Evolutionary conservation across 1,284 basidiomycete genomes (phyloP).

Genomic region (Ustilago nuda): DNA sequence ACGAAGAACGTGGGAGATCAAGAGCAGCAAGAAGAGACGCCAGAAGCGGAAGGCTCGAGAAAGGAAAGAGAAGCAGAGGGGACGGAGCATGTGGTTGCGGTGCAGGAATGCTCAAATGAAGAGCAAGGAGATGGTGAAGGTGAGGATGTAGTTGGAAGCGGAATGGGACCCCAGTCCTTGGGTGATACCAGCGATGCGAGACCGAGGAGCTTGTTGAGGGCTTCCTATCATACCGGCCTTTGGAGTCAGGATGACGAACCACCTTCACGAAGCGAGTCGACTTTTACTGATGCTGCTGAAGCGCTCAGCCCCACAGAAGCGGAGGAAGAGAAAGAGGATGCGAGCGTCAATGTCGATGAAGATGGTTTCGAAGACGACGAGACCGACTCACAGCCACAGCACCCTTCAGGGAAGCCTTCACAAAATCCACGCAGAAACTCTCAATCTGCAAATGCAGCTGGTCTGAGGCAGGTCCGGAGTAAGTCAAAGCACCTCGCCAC

Average conservation of each 20-base stretch:
- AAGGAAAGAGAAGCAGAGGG: no score
- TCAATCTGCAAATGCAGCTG: background rate
- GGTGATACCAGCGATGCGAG: background rate
- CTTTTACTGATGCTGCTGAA: conserved; percentile 5
- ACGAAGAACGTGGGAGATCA: background rate
- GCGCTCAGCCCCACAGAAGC: background rate
- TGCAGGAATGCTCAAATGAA: background rate
- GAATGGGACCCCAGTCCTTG: conserved; percentile 3
- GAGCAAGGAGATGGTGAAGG: background rate
- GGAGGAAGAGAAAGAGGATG: background rate
- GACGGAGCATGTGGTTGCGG: background rate
- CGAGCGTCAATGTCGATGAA: conserved; percentile 2
- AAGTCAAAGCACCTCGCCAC: conserved; percentile 26
- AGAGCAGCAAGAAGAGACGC: background rate
- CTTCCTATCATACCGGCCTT: conserved; percentile 46
- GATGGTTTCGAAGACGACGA: background rate
- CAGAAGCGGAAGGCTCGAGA: no score
- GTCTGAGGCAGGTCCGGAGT: conserved; percentile 1
- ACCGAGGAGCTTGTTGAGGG: conserved; percentile 20
- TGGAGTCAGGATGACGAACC: conserved; percentile 38
- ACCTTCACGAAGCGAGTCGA: background rate
- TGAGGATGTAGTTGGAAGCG: background rate
- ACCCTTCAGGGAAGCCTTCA: background rate
- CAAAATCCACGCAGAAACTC: conserved; percentile 3
- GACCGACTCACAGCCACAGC: background rate